These are phyloP conservation scores for Emydomyces testavorans DNA, from an alignment of 2,329 filamentous ascomycete species.

Conservation along the genomic window DNA sequence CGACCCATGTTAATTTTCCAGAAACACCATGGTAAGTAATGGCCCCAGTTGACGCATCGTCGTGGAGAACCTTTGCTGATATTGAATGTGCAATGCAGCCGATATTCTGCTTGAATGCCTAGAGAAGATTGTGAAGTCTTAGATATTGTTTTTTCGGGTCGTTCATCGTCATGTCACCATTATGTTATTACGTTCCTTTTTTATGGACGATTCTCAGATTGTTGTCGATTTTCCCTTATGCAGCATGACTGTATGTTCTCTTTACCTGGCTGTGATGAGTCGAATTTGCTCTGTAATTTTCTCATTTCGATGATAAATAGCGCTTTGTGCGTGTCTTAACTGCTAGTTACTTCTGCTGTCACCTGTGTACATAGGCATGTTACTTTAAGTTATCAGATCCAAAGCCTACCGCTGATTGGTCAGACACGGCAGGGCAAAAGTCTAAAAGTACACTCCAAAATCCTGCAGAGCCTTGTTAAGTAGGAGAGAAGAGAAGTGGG, in stretches of 20 bases:
- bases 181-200: too few relatives aligned
- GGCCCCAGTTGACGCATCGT: too few relatives aligned
- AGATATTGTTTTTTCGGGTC: constrained; percentile 8
- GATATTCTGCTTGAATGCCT: constrained; percentile 69
- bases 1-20: constrained; percentile 89
- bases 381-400: constrained; percentile 7
- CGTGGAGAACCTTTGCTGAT: constrained; percentile 16
- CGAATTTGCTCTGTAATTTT: too few relatives aligned
- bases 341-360: too few relatives aligned
- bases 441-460: background rate
- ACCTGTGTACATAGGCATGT: too few relatives aligned
- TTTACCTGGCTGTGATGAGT: too few relatives aligned
- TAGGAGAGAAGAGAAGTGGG: background rate
- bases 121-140: constrained; percentile 57
- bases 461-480: background rate
- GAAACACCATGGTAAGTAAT: constrained; percentile 58
- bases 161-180: too few relatives aligned
- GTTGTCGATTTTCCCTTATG: background rate
- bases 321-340: too few relatives aligned
- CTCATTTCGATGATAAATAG: too few relatives aligned
- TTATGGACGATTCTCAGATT: background rate
- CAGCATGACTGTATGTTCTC: background rate
- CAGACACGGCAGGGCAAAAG: background rate
- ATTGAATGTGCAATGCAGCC: constrained; percentile 29
- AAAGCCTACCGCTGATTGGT: background rate